A percentile compares a stretch with the other conserved stretches of the same genome.
phyloP scores from a whole-genome alignment of 2,329 filamentous ascomycete genomes.

The Calonectria hongkongensis region DNA sequence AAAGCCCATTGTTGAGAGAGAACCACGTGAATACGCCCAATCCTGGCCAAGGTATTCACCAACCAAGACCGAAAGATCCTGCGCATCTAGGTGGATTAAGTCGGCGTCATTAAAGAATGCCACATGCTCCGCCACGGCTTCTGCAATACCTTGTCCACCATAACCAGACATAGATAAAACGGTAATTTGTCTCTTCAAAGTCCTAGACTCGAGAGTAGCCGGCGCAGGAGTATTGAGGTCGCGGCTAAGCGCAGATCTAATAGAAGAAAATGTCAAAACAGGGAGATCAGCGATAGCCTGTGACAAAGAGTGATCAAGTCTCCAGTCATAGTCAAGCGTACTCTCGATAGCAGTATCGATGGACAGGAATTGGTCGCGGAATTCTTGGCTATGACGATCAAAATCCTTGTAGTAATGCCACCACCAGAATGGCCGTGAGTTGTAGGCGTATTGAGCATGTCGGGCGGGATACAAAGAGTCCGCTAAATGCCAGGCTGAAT shows the following conservation, averaged over 20 bases:
- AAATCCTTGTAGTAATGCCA: constrained; percentile 62
- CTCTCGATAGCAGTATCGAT: constrained; percentile 54
- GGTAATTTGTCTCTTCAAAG: constrained; percentile 61
- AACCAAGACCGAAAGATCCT: constrained; percentile 81
- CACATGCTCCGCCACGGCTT: constrained; percentile 75
- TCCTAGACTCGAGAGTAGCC: constrained; percentile 56
- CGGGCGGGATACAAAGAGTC: constrained; percentile 60
- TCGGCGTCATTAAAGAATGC: constrained; percentile 79
- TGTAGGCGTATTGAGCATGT: constrained; percentile 60
- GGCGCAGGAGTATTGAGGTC: constrained; percentile 57
- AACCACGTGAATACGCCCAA: constrained; percentile 67
- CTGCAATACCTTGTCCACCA: constrained; percentile 61
- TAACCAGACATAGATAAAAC: constrained; percentile 63
- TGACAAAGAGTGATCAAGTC: constrained; percentile 58
- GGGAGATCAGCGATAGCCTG: constrained; percentile 61
- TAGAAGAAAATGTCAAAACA: constrained; percentile 57
- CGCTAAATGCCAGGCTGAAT: constrained; percentile 60
- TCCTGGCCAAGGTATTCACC: constrained; percentile 82
- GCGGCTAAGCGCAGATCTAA: constrained; percentile 54
- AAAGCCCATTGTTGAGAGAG: constrained; percentile 74
- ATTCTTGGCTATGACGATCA: constrained; percentile 54
- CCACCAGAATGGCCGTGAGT: constrained; percentile 63
- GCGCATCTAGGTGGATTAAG: constrained; percentile 80
- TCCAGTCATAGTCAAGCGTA: constrained; percentile 56
- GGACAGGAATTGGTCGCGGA: constrained; percentile 56